These are phyloP conservation scores for Gossypium arboreum DNA, from an alignment of 345 rosid genomes.

Conservation along the genomic window DNA sequence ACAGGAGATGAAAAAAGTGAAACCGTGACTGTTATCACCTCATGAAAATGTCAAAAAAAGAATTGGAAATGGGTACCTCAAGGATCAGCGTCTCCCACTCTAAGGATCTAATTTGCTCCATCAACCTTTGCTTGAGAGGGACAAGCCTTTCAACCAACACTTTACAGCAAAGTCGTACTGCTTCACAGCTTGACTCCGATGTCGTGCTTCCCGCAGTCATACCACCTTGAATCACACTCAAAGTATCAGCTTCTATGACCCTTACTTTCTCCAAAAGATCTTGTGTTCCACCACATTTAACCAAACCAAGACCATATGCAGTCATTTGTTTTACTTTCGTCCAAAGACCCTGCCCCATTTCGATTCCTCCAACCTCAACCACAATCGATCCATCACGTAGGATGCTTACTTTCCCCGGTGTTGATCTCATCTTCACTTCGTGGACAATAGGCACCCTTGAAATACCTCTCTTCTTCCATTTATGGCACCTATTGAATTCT, in stretches of 20 bases:
- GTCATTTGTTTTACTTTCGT: conserved; percentile 86
- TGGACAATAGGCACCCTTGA: conserved; percentile 64
- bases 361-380: conserved; percentile 86
- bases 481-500: conserved; percentile 47
- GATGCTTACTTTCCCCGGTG: conserved; percentile 81
- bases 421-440: conserved; percentile 40
- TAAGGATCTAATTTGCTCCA: conserved; percentile 42
- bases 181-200: conserved; percentile 79
- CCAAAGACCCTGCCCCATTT: conserved; percentile 96
- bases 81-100: conserved; percentile 65
- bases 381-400: conserved; percentile 76
- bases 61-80: conserved; percentile 44
- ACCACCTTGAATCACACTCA: conserved; percentile 73
- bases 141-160: conserved; percentile 56
- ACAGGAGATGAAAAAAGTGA: conserved; percentile 1
- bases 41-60: not conserved
- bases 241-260: conserved; percentile 59
- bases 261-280: conserved; percentile 56
- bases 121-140: conserved; percentile 42
- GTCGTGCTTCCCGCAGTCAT: conserved; percentile 77
- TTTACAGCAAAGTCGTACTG: conserved; percentile 63
- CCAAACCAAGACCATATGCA: conserved; percentile 68
- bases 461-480: conserved; percentile 72
- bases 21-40: not conserved
- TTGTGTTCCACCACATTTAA: conserved; percentile 39